Base-by-base conservation (phyloP, 305 asterid genomes). In the Fraxinus sp. region DNA sequence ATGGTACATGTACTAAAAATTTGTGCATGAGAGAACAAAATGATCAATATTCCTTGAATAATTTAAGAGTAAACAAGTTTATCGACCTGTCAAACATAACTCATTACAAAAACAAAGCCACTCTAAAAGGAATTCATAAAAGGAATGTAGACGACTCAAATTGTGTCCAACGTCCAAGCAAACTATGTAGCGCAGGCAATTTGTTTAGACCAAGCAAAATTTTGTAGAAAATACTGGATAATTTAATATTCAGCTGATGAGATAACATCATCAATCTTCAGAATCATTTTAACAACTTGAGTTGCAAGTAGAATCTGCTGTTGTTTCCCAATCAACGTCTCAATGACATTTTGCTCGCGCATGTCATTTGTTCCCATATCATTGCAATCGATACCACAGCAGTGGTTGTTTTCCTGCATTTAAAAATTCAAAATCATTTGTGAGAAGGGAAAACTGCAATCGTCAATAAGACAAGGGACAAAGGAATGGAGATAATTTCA, bases 281-380 rank as follows among this genome's bases (percentile, higher is more conserved):
- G 90, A 84, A 96, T 96, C 99, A 96, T 94, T 91, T 96, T 94
- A 78, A 94, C 99, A 32, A 95, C 99, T 88, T 95, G 97, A 78
- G 99, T 94, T 39, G 99, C 97, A 7, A 96, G 98, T 81, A 94
- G 88, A 74, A 96, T 81, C 91, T 96, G 99, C 85, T 96, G 99
- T 82, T 96, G 97, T 87, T 96, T 96, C 83, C 99, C 98, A 0
- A 96, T 96, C 86, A 96, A 80, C 0, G 97, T 89, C 90, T 94
- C 99, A 3, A 96, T 94, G 16, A 96, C 97, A 16, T 92, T 84
- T 77, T 96, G 99, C 90, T 92, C 95, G 0, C 92, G 94, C 99
- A 94, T 94, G 89, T 96, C 93, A 55, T 89, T 96, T 11, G 97
- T 95, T 75, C 99, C 98, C 11, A 87, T 90, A 33, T 94, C 96